Percentiles rank a stretch among this genome's conserved stretches.
These are phyloP conservation scores for Crucihimalaya himalaica DNA, from an alignment of 345 rosid genomes.

Conservation along the genomic window DNA sequence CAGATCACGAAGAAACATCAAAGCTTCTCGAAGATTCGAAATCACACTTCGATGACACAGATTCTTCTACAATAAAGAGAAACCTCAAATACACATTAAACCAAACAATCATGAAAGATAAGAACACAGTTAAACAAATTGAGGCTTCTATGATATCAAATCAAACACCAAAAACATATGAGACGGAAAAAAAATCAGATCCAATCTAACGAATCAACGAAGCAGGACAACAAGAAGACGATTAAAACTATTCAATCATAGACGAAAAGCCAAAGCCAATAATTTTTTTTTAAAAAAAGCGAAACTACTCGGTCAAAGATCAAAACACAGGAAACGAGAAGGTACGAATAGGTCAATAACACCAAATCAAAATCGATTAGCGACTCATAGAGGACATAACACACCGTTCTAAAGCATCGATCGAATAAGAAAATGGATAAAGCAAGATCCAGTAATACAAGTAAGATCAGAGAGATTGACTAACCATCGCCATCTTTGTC, in stretches of 20 bases:
- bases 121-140: neutral
- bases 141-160: neutral
- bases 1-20: neutral
- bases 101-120: neutral
- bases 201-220: neutral
- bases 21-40: neutral
- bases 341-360: neutral
- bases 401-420: neutral
- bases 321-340: neutral
- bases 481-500: conserved; percentile 44
- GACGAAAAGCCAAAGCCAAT: neutral
- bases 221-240: neutral
- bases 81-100: neutral
- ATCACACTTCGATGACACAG: neutral
- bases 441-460: neutral
- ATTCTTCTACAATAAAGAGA: neutral
- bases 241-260: neutral
- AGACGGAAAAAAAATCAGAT: conserved; percentile 1
- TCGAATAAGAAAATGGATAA: conserved; percentile 1
- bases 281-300: neutral
- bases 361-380: neutral
- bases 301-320: conserved; percentile 3
- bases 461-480: neutral
- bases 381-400: neutral
- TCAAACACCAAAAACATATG: neutral